Conservation (phyloP, 2,329 filamentous ascomycete genomes). For the Mariannaea sp. region DNA sequence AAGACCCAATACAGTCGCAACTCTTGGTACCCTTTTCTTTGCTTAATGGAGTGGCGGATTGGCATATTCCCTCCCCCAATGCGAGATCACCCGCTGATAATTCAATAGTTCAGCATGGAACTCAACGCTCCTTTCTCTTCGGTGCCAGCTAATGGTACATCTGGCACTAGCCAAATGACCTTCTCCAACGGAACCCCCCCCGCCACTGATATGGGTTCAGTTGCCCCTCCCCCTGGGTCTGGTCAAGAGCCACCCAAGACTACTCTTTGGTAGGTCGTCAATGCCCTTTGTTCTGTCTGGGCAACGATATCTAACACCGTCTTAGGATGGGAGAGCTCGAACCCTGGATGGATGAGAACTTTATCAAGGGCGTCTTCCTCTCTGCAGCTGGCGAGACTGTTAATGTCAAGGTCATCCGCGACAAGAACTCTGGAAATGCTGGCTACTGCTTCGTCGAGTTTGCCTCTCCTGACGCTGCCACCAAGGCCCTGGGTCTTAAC, state of each 20-base stretch:
- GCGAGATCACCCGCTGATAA: slow-evolving; percentile 16
- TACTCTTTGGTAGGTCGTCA: slow-evolving; percentile 57
- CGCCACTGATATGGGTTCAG: slow-evolving; percentile 44
- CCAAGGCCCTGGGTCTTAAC: slow-evolving; percentile 89
- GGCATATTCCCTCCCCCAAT: too few relatives aligned
- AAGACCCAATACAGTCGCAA: too few relatives aligned
- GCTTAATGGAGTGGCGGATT: too few relatives aligned
- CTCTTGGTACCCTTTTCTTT: too few relatives aligned
- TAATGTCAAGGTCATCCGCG: slow-evolving; percentile 99
- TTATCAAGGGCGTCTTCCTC: slow-evolving; percentile 88
- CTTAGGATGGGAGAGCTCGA: slow-evolving; percentile 97
- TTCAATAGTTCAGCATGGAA: slow-evolving; percentile 39
- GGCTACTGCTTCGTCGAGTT: slow-evolving; percentile 99
- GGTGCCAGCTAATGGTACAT: slow-evolving; percentile 40
- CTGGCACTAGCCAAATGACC: slow-evolving; percentile 42
- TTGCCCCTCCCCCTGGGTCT: slow-evolving; percentile 41
- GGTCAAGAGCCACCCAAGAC: slow-evolving; percentile 58
- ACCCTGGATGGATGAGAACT: slow-evolving; percentile 99
- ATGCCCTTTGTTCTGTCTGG: fast-evolving
- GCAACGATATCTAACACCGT: slow-evolving; percentile 20
- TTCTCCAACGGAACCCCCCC: slow-evolving; percentile 48
- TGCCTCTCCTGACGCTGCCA: slow-evolving; percentile 77
- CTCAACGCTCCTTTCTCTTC: slow-evolving; percentile 40
- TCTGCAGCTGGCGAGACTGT: slow-evolving; percentile 92
- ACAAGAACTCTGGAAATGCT: slow-evolving; percentile 98